These are phyloP conservation scores for Aechmea fasciata DNA, from an alignment of 176 grass and related monocot genomes.

Conservation along the genomic window DNA sequence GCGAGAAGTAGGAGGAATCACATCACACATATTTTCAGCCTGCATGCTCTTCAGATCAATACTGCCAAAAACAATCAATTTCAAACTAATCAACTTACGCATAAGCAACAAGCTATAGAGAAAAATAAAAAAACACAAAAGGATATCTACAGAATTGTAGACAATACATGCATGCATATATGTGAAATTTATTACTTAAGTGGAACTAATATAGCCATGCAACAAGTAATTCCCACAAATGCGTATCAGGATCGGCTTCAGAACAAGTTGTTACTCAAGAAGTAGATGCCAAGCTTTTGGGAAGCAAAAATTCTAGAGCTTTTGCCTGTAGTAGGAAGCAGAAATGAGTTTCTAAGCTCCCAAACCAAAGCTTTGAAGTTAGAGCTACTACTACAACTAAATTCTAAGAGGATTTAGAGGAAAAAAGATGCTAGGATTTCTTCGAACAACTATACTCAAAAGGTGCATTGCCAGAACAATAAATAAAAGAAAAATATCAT, in stretches of 20 bases:
- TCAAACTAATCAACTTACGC: neutral
- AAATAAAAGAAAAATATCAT: neutral
- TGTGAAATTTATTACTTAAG: neutral
- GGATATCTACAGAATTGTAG: neutral
- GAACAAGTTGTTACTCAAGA: too few species aligned
- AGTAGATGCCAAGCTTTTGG: too few species aligned
- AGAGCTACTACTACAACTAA: too few species aligned
- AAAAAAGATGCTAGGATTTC: too few species aligned
- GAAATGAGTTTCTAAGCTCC: too few species aligned
- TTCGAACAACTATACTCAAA: too few species aligned
- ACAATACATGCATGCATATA: neutral
- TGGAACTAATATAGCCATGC: too few species aligned
- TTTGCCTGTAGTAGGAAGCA: too few species aligned
- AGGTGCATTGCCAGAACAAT: too few species aligned
- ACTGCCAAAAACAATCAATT: slow-evolving; percentile 32
- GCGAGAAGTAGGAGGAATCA: slow-evolving; percentile 64
- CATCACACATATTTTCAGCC: slow-evolving; percentile 46
- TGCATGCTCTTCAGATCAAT: slow-evolving; percentile 92
- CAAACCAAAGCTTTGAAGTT: too few species aligned
- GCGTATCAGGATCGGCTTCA: neutral
- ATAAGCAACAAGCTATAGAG: slow-evolving; percentile 13
- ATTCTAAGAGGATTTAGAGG: too few species aligned
- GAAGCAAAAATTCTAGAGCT: too few species aligned
- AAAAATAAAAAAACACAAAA: neutral
- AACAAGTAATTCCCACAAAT: neutral